Conservation (phyloP, 805 yeast species). For the Myxozyma udenii region DNA sequence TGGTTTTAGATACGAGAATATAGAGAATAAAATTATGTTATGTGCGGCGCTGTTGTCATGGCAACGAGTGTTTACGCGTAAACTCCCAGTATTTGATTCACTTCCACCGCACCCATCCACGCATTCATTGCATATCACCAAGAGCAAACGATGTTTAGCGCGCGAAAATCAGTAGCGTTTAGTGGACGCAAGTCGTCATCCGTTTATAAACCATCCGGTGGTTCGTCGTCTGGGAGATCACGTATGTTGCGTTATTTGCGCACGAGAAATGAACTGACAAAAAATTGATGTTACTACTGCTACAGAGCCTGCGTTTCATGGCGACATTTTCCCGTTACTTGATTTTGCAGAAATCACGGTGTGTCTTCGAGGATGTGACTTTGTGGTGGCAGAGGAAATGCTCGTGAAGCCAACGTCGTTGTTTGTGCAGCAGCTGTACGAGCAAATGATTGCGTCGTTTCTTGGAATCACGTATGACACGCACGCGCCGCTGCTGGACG, state of each 20-base stretch:
- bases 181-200: slow-evolving; percentile 27
- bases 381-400: slow-evolving; percentile 58
- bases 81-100: background rate
- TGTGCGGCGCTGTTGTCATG: background rate
- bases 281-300: background rate
- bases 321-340: slow-evolving; percentile 53
- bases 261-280: background rate
- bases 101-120: background rate
- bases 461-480: slow-evolving; percentile 49
- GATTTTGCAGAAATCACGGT: slow-evolving; percentile 56
- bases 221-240: slow-evolving; percentile 25
- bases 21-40: too few species aligned
- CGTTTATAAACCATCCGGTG: slow-evolving; percentile 17
- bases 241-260: slow-evolving; percentile 12
- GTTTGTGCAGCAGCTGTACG: slow-evolving; percentile 54
- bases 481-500: slow-evolving; percentile 32
- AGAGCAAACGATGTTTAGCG: slow-evolving; percentile 20
- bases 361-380: slow-evolving; percentile 60
- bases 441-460: slow-evolving; percentile 60
- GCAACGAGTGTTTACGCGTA: background rate
- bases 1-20: too few species aligned
- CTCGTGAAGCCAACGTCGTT: slow-evolving; percentile 56
- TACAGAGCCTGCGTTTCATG: slow-evolving; percentile 23
- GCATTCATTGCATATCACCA: background rate
- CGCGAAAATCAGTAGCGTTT: slow-evolving; percentile 24